phyloP scores from a whole-genome alignment of 352 stramenopile genomes.

The Thalassiosira mediterranea region DNA sequence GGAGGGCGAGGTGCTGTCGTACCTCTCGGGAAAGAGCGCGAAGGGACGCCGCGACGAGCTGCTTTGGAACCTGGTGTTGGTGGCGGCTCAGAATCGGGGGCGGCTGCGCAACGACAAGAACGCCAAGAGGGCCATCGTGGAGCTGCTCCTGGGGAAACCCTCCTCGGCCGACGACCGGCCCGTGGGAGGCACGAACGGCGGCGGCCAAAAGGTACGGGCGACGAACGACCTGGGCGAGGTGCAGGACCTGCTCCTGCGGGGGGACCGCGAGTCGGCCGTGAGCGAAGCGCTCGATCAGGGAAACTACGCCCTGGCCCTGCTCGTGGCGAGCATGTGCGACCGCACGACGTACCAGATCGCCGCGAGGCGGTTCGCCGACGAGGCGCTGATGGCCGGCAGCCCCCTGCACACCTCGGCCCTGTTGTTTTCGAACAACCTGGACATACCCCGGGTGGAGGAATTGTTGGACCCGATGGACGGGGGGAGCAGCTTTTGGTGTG shows the following conservation, averaged over 20 bases:
- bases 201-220: not conserved
- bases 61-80: constrained; percentile 77
- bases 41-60: constrained; percentile 42
- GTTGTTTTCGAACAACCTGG: constrained; percentile 74
- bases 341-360: constrained; percentile 65
- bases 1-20: constrained; percentile 55
- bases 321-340: constrained; percentile 77
- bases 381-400: constrained; percentile 56
- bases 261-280: constrained; percentile 70
- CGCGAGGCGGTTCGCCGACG: constrained; percentile 64
- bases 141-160: constrained; percentile 61
- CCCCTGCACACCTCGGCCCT: constrained; percentile 75
- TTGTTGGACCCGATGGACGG: constrained; percentile 26
- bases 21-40: constrained; percentile 54
- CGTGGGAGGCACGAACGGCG: not conserved
- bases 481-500: constrained; percentile 40
- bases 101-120: constrained; percentile 71
- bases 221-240: constrained; percentile 41
- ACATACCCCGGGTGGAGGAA: constrained; percentile 33
- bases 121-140: constrained; percentile 65
- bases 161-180: not conserved
- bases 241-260: constrained; percentile 43
- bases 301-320: constrained; percentile 76
- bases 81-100: constrained; percentile 71
- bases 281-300: constrained; percentile 61